Percentiles rank a stretch among this genome's conserved stretches.
These are phyloP conservation scores for Teunomyces lycoperdinae DNA, from an alignment of 805 yeast species.

Conservation along the genomic window DNA sequence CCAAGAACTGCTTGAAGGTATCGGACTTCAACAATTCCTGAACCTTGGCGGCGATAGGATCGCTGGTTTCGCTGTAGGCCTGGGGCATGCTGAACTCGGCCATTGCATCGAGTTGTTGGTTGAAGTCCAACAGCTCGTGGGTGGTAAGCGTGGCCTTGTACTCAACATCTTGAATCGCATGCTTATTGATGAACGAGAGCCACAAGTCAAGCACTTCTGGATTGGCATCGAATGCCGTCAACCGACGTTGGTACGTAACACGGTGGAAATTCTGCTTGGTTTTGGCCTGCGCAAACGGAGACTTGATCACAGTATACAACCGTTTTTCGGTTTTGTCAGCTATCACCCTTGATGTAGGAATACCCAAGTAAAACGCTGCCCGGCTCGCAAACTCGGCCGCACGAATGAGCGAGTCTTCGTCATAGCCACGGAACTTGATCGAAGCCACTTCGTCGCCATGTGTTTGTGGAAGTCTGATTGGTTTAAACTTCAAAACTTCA, in stretches of 20 bases:
- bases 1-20: conserved; percentile 57
- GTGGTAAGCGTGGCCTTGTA: conserved; percentile 65
- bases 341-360: conserved; percentile 81
- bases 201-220: conserved; percentile 81
- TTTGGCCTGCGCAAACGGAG: conserved; percentile 93
- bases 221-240: conserved; percentile 80
- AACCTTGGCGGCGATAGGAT: conserved; percentile 63
- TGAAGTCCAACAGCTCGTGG: conserved; percentile 36
- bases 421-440: conserved; percentile 68
- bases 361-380: conserved; percentile 85
- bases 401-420: conserved; percentile 66
- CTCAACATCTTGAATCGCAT: conserved; percentile 79
- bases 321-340: conserved; percentile 65
- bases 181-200: conserved; percentile 73
- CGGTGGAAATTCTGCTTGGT: conserved; percentile 93
- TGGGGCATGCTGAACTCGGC: conserved; percentile 30
- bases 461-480: conserved; percentile 62
- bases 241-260: conserved; percentile 70
- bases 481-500: conserved; percentile 77
- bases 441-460: conserved; percentile 80
- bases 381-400: conserved; percentile 83
- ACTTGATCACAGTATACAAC: conserved; percentile 88
- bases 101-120: conserved; percentile 34
- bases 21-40: conserved; percentile 69
- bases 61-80: conserved; percentile 30